Evolutionary conservation across 495 filamentous ascomycete genomes (phyloP), one percentile per base, ranked within the genome.

Genomic region (Platismatia glauca): DNA sequence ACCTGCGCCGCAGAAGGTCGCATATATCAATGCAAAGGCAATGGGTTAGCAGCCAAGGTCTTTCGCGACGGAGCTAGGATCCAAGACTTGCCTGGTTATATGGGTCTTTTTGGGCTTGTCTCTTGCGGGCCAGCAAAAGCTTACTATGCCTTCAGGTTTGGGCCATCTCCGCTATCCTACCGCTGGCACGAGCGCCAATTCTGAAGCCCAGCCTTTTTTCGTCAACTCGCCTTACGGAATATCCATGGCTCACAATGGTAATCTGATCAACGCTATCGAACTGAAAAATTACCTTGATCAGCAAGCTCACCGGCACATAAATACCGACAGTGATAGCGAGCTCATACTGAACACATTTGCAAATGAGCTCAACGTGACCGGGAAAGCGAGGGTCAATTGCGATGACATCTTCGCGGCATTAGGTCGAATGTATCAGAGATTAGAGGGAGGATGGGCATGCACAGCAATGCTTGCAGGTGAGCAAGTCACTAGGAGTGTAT

Each of bases 281-380:
- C 78, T 98, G 46, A 86, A 86, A 70, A 74, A 76, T 63, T 91
- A 85, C 70, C 82, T 98, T 39, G 94, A 98, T 68, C 77, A 87
- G 66, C 90, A 92, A 64, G 94, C 91, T 9, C 93, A 95, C 73
- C 82, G 94, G 67, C 94, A 98, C 71, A 92, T 97, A 75, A 98
- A 98, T 76, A 96, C 94, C 33, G 91, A 97, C 63, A 91, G 86
- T 61, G 94, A 98, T 73, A 92, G 88, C 68, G 94, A 98, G 78
- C 74, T 95, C 60, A 95, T 96, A 85, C 79, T 98, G 56, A 98
- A 97, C 72, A 83, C 97, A 64, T 96, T 96, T 66, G 94, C 94
- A 20, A 88, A 90, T 73, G 92, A 93, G 72, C 81, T 98, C 56
- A 93, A 94, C 65, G 89, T 95, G 73, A 95, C 90, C 22, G 90